phyloP scores from a whole-genome alignment of 1,284 basidiomycete genomes.

The Lignosus rhinocerotis region DNA sequence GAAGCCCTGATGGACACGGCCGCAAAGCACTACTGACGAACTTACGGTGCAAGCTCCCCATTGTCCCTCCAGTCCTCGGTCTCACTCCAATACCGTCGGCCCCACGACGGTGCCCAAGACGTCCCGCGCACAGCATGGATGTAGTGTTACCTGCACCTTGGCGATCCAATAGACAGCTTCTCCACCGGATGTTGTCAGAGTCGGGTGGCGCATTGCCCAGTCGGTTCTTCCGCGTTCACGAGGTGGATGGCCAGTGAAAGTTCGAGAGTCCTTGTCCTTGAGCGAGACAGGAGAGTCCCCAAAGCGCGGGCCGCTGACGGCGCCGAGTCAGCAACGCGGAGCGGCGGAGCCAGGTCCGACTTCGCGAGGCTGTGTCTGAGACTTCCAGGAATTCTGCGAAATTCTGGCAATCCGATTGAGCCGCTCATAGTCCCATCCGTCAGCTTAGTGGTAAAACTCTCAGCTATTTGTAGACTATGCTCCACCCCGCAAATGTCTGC shows the following conservation, averaged over 20 bases:
- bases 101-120: not conserved
- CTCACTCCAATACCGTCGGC: not conserved
- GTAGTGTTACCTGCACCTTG: not conserved
- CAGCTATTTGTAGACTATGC: not conserved
- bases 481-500: not conserved
- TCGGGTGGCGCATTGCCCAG: not conserved
- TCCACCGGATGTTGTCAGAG: not conserved
- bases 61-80: not conserved
- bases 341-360: conserved; percentile 1
- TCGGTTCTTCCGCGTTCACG: not conserved
- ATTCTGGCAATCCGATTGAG: conserved; percentile 18
- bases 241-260: not conserved
- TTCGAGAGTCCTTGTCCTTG: not conserved
- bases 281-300: not conserved
- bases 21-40: not conserved
- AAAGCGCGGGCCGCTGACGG: not conserved
- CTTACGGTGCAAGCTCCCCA: not conserved
- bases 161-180: not conserved
- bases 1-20: not conserved
- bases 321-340: conserved; percentile 6
- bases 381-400: conserved; percentile 10
- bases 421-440: not conserved
- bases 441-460: conserved; percentile 6
- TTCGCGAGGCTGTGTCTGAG: conserved; percentile 18
- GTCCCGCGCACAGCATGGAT: not conserved